phyloP scores from a whole-genome alignment of 1,139 yeast genomes.

The Lodderomyces margitis region DNA sequence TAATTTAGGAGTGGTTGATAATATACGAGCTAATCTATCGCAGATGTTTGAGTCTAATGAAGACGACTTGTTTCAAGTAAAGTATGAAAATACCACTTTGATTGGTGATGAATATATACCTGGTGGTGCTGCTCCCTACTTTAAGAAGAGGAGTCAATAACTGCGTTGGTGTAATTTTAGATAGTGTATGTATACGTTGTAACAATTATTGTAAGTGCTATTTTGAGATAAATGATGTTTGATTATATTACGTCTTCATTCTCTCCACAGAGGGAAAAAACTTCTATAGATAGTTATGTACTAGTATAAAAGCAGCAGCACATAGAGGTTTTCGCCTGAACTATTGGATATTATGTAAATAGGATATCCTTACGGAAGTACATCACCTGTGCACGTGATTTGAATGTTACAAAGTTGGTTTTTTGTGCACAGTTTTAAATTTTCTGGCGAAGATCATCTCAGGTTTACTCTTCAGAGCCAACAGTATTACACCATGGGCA shows the following conservation, averaged over 20 bases:
- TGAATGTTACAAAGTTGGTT: too few species aligned
- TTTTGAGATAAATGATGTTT: too few species aligned
- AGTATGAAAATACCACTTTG: conserved; percentile 20
- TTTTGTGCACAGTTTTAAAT: neutral
- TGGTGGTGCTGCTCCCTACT: conserved; percentile 6
- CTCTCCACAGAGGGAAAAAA: too few species aligned
- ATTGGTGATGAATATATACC: conserved; percentile 19
- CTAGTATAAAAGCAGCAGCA: too few species aligned
- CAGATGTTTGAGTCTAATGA: conserved; percentile 25
- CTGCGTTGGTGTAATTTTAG: conserved; percentile 3
- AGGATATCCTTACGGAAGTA: too few species aligned
- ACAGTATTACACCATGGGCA: conserved; percentile 17
- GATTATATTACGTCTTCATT: too few species aligned
- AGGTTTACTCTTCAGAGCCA: neutral
- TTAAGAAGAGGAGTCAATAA: conserved; percentile 9
- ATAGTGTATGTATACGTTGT: neutral
- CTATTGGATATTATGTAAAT: too few species aligned
- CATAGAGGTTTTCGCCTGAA: too few species aligned
- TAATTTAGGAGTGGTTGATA: conserved; percentile 47
- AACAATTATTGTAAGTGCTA: neutral
- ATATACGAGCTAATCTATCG: conserved; percentile 33
- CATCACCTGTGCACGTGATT: too few species aligned
- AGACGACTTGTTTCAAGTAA: conserved; percentile 22
- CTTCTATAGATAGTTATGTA: too few species aligned
- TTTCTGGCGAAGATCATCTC: conserved; percentile 2